phyloP scores from a whole-genome alignment of 2,329 filamentous ascomycete species.

The Microcyclospora pomicola region DNA sequence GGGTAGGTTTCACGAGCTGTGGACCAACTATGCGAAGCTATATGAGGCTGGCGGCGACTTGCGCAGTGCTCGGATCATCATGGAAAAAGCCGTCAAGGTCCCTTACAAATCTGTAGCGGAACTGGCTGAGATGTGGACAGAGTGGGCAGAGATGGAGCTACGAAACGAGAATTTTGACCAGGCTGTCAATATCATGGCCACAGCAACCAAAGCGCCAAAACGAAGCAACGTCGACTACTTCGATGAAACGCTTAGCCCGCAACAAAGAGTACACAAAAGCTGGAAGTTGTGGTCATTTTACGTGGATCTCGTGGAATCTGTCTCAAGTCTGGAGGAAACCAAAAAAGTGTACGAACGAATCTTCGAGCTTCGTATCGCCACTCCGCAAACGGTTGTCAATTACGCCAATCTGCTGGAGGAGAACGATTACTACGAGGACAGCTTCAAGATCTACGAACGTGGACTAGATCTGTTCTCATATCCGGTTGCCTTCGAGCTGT shows the following conservation, averaged over 20 bases:
- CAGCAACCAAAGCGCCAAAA: conserved; percentile 93
- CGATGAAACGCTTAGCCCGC: conserved; percentile 82
- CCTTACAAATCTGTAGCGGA: conserved; percentile 97
- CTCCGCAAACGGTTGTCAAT: conserved; percentile 95
- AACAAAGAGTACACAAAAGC: conserved; percentile 95
- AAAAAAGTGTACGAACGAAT: conserved; percentile 92
- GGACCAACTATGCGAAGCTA: conserved; percentile 94
- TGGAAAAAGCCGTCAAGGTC: conserved; percentile 96
- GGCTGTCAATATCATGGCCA: conserved; percentile 90
- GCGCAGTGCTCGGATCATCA: conserved; percentile 73
- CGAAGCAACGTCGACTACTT: conserved; percentile 98
- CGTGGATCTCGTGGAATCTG: conserved; percentile 91
- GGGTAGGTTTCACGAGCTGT: conserved; percentile 85
- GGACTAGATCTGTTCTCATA: conserved; percentile 97
- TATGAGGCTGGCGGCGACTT: conserved; percentile 83
- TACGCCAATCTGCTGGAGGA: conserved; percentile 93
- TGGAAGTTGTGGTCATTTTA: conserved; percentile 99
- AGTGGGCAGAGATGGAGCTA: conserved; percentile 97
- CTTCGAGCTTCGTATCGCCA: conserved; percentile 94
- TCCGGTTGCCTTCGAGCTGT: conserved; percentile 92
- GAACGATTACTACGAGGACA: conserved; percentile 89
- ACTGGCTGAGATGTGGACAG: conserved; percentile 95
- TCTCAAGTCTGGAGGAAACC: conserved; percentile 80
- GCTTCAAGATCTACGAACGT: conserved; percentile 92
- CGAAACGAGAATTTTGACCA: conserved; percentile 92